These are phyloP conservation scores for Fusarium sp. DNA, from an alignment of 2,329 filamentous ascomycete species.

Conservation along the genomic window DNA sequence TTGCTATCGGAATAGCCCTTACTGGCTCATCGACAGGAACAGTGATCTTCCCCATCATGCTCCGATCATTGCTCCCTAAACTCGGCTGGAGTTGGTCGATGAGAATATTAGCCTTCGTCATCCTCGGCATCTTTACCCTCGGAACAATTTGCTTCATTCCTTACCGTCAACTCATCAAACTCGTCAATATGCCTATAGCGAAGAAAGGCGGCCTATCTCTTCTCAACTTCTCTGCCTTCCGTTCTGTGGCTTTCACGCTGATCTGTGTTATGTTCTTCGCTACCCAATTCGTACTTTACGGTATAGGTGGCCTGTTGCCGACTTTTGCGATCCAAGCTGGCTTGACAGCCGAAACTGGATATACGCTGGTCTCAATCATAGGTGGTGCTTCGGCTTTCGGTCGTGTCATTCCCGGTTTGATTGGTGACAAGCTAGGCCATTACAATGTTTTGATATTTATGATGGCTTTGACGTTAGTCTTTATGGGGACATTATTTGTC, in stretches of 20 bases:
- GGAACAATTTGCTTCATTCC: neutral
- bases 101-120: neutral
- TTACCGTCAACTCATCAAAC: neutral
- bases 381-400: constrained; percentile 4
- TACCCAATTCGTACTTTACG: neutral
- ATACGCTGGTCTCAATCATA: neutral
- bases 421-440: neutral
- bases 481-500: neutral
- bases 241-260: neutral
- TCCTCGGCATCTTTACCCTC: neutral
- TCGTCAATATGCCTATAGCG: neutral
- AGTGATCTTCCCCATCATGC: constrained; percentile 9
- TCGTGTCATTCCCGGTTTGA: neutral
- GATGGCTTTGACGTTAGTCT: neutral
- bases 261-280: constrained; percentile 5
- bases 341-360: neutral
- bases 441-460: constrained; percentile 7
- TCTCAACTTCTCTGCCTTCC: constrained; percentile 8
- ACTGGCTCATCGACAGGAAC: neutral
- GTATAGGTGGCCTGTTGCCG: neutral
- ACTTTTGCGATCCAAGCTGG: constrained; percentile 5
- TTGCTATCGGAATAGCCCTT: constrained; percentile 6
- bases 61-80: neutral
- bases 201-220: neutral
- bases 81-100: constrained; percentile 6